Percentiles rank a stretch among this genome's conserved stretches.
Evolutionary conservation across 2,329 filamentous ascomycete species (phyloP).

Genomic region (Monosporascus cannonballus): DNA sequence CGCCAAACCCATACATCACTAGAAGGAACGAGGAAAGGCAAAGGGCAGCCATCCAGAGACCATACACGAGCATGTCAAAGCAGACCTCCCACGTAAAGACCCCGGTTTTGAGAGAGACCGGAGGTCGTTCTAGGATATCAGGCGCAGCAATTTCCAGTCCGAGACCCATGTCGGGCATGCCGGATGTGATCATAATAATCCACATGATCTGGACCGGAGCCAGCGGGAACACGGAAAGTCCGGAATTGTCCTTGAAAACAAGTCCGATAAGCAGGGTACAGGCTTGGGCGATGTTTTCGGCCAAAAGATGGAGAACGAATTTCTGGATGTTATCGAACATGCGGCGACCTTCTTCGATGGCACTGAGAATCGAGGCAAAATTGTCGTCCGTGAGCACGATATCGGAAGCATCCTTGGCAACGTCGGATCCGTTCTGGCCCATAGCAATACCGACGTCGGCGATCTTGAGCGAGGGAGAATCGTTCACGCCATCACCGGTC

Average conservation of each 20-base stretch:
- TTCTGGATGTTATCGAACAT: slow-evolving; percentile 63
- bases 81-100: slow-evolving; percentile 63
- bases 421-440: slow-evolving; percentile 56
- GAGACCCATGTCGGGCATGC: slow-evolving; percentile 70
- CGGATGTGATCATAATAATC: slow-evolving; percentile 77
- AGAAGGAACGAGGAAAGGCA: slow-evolving; percentile 58
- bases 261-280: slow-evolving; percentile 64
- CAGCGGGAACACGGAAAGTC: slow-evolving; percentile 66
- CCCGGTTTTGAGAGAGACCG: slow-evolving; percentile 54
- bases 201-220: slow-evolving; percentile 73
- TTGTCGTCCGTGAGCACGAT: slow-evolving; percentile 63
- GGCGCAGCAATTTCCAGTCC: slow-evolving; percentile 66
- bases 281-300: slow-evolving; percentile 67
- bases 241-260: slow-evolving; percentile 60
- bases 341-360: slow-evolving; percentile 56
- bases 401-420: slow-evolving; percentile 25
- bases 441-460: slow-evolving; percentile 63
- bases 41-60: slow-evolving; percentile 61
- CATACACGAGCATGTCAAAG: slow-evolving; percentile 62
- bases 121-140: slow-evolving; percentile 63
- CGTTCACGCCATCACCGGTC: slow-evolving; percentile 62
- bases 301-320: slow-evolving; percentile 62
- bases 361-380: slow-evolving; percentile 58
- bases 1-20: slow-evolving; percentile 57
- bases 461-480: slow-evolving; percentile 55